Percentiles rank a stretch among this genome's conserved stretches.
These are phyloP conservation scores for Colletotrichum acutatum DNA, from an alignment of 2,329 filamentous ascomycete species.

Conservation along the genomic window DNA sequence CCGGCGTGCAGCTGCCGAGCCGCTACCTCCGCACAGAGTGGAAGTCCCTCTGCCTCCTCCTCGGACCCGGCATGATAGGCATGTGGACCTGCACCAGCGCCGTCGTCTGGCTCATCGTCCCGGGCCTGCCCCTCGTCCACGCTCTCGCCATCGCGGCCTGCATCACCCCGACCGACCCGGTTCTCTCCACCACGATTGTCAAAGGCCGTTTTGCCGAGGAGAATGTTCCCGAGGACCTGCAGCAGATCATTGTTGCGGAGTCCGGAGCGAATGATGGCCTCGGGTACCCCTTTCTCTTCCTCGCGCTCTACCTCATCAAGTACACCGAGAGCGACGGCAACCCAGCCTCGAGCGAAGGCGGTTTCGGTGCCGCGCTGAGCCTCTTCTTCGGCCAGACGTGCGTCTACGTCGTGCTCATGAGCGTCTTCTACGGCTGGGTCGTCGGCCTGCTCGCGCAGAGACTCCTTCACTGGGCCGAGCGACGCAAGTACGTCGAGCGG, in stretches of 20 bases:
- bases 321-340: constrained; percentile 70
- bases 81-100: constrained; percentile 89
- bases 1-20: constrained; percentile 87
- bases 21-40: constrained; percentile 84
- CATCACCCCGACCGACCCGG: constrained; percentile 91
- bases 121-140: constrained; percentile 78
- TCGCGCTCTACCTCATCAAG: constrained; percentile 86
- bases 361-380: constrained; percentile 74
- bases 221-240: constrained; percentile 83
- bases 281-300: constrained; percentile 88
- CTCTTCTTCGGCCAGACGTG: constrained; percentile 89
- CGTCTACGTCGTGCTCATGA: constrained; percentile 84
- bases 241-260: constrained; percentile 84
- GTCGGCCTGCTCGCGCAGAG: constrained; percentile 87
- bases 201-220: constrained; percentile 94
- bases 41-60: constrained; percentile 78
- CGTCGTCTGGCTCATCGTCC: constrained; percentile 80
- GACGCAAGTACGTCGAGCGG: constrained; percentile 82
- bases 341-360: constrained; percentile 61
- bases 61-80: constrained; percentile 84
- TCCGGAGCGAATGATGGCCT: constrained; percentile 90
- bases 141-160: constrained; percentile 85
- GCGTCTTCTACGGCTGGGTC: constrained; percentile 78
- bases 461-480: constrained; percentile 84
- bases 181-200: constrained; percentile 88